phyloP scores from a whole-genome alignment of 2,329 filamentous ascomycete genomes.

The Colletotrichum navitas region DNA sequence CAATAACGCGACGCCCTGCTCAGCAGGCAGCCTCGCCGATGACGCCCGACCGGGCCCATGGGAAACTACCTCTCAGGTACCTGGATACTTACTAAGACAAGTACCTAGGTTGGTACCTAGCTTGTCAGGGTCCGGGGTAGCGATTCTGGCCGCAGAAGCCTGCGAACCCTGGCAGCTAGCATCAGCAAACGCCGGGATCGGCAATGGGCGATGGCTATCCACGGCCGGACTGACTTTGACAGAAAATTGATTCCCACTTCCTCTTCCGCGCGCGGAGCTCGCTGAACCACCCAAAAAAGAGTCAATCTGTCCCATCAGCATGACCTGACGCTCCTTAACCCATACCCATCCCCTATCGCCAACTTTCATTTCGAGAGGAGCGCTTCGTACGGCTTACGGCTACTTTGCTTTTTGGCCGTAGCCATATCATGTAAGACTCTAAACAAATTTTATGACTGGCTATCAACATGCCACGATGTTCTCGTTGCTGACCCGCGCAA shows the following conservation, averaged over 20 bases:
- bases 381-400: constrained; percentile 8
- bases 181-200: constrained; percentile 39
- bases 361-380: background rate
- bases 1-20: background rate
- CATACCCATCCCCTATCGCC: background rate
- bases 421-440: constrained; percentile 29
- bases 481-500: constrained; percentile 44
- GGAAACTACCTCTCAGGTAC: constrained; percentile 7
- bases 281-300: constrained; percentile 30
- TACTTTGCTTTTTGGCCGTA: constrained; percentile 2
- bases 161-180: constrained; percentile 30
- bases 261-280: constrained; percentile 41
- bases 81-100: too few species aligned
- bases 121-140: constrained; percentile 31
- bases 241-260: constrained; percentile 38
- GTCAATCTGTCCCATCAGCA: background rate
- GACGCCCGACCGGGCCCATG: constrained; percentile 9
- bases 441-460: background rate
- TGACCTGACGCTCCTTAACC: background rate
- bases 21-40: constrained; percentile 6
- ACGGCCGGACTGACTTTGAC: constrained; percentile 36
- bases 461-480: constrained; percentile 11
- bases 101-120: background rate
- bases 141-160: constrained; percentile 36
- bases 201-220: constrained; percentile 41